phyloP scores from a whole-genome alignment of 805 yeast genomes.

The Zygosaccharomyces bisporus region DNA sequence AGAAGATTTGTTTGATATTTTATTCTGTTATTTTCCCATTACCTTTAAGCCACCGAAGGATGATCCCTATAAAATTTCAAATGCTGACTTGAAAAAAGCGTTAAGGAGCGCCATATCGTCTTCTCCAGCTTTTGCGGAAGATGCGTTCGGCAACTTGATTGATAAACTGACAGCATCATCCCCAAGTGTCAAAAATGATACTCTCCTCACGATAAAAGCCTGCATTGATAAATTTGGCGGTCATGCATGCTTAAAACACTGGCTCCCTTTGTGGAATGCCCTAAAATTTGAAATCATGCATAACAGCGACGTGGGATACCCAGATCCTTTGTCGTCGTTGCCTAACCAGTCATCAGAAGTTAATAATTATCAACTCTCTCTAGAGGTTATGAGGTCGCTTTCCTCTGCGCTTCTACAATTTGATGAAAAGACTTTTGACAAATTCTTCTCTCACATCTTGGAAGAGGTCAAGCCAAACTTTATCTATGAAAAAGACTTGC shows the following conservation, averaged over 20 bases:
- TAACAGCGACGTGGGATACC: conserved; percentile 50
- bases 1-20: conserved; percentile 77
- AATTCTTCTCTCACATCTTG: conserved; percentile 39
- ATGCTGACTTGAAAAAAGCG: conserved; percentile 60
- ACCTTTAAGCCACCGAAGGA: conserved; percentile 85
- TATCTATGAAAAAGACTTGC: conserved; percentile 49
- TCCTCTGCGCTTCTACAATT: conserved; percentile 36
- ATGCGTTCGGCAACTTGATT: conserved; percentile 69
- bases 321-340: conserved; percentile 8
- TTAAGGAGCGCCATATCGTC: conserved; percentile 63
- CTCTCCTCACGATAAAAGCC: conserved; percentile 54
- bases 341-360: conserved; percentile 37
- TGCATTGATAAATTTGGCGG: conserved; percentile 54
- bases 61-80: conserved; percentile 79
- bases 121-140: conserved; percentile 60
- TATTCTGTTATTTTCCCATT: conserved; percentile 95
- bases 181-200: conserved; percentile 68
- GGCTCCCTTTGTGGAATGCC: conserved; percentile 82
- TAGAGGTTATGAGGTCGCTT: conserved; percentile 45
- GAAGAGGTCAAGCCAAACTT: conserved; percentile 56
- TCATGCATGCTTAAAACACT: conserved; percentile 50
- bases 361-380: conserved; percentile 41
- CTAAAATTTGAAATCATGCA: conserved; percentile 86
- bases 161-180: conserved; percentile 79
- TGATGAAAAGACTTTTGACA: conserved; percentile 36